These are phyloP conservation scores for Acanthamoeba royreba DNA, from an alignment of 208 protist species.

Conservation along the genomic window DNA sequence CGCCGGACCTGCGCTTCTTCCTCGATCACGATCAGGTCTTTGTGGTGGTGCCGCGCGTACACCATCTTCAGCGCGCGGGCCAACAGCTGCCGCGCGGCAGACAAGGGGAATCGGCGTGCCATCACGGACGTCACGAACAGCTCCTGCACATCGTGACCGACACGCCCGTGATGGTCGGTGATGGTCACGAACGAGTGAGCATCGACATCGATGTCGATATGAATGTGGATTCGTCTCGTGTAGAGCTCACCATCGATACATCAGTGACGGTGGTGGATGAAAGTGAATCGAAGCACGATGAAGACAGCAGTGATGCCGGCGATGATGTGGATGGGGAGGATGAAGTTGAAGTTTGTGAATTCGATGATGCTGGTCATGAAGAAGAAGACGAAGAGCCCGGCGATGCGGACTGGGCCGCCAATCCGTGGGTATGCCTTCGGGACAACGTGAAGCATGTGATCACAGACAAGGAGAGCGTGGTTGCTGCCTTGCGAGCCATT, in stretches of 20 bases:
- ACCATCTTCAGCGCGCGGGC: background rate
- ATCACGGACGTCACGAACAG: background rate
- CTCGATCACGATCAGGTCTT: background rate
- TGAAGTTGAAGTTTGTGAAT: too few relatives aligned
- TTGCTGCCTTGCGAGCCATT: background rate
- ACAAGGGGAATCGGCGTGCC: too few relatives aligned
- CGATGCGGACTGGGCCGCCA: background rate
- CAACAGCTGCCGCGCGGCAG: too few relatives aligned
- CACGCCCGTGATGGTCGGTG: too few relatives aligned
- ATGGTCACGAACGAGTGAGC: too few relatives aligned
- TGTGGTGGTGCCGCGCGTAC: background rate
- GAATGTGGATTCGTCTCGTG: background rate
- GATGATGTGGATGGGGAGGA: background rate
- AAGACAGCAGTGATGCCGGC: background rate
- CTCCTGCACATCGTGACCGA: too few relatives aligned
- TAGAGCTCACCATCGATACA: too few relatives aligned
- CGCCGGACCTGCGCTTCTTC: constrained; percentile 17
- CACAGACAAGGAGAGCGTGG: background rate
- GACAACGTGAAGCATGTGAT: constrained; percentile 8
- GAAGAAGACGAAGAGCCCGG: background rate
- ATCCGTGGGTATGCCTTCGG: background rate
- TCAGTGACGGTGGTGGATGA: too few relatives aligned
- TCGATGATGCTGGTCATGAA: too few relatives aligned
- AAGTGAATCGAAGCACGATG: too few relatives aligned
- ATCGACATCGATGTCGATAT: background rate